These are phyloP conservation scores for Exidia glandulosa DNA, from an alignment of 768 basidiomycete genomes.

Conservation along the genomic window DNA sequence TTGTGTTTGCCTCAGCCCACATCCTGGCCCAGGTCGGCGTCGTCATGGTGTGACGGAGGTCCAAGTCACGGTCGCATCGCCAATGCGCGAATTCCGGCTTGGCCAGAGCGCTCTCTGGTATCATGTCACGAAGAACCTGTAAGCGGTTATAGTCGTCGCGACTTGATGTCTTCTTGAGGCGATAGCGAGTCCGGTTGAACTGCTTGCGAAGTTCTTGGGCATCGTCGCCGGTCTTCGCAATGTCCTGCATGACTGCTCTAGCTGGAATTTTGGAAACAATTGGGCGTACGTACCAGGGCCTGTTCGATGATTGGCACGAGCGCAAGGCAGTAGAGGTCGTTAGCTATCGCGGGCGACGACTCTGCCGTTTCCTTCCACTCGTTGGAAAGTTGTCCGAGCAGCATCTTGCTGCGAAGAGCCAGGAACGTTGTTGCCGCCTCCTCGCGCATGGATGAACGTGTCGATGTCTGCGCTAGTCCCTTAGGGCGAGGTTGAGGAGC, in stretches of 20 bases:
- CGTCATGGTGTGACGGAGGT: not conserved
- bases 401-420: slow-evolving; percentile 7
- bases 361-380: slow-evolving; percentile 10
- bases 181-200: not conserved
- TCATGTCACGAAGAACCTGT: not conserved
- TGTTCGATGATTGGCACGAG: slow-evolving; percentile 11
- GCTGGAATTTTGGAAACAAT: not conserved
- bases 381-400: slow-evolving; percentile 11
- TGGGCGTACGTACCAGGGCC: slow-evolving; percentile 7
- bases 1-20: not conserved
- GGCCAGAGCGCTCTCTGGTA: not conserved
- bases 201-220: not conserved
- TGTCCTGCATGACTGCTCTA: not conserved
- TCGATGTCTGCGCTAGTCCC: not conserved
- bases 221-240: not conserved
- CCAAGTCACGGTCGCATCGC: not conserved
- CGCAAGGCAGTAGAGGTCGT: slow-evolving; percentile 2
- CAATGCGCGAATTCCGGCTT: not conserved
- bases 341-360: slow-evolving; percentile 5
- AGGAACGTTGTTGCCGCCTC: slow-evolving; percentile 12
- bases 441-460: slow-evolving; percentile 2
- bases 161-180: not conserved
- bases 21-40: not conserved
- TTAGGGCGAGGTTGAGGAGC: not conserved
- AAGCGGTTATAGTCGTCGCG: not conserved